Evolutionary conservation across 129 eudicot species (phyloP), one percentile per base, ranked within the genome.

Genomic region (Kitagawia praeruptora): DNA sequence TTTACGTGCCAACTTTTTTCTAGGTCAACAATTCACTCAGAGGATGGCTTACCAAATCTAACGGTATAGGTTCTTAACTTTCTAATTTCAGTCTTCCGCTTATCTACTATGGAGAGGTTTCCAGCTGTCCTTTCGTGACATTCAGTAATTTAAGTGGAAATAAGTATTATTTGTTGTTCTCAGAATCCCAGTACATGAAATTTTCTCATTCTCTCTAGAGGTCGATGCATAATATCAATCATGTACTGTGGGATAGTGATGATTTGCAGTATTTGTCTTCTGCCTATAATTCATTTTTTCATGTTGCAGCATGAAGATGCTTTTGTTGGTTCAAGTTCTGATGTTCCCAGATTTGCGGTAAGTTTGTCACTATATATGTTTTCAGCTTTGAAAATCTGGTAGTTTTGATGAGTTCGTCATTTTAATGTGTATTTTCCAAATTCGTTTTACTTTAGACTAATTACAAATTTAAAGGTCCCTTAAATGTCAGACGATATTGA

Each of bases 291-390:
- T 40, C 46, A 46, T 16, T 75, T 66, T 51, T 27, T 2, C 44
- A 31, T 74, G 83, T 58, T 67, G 23, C 83, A 91, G 97, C 86
- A 81, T 42, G 90, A 82, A n/a, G 89, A 82, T 79, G 84, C 83
- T 44, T 81, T 87, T 79, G 58, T 73, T 47, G 90, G 91, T 84
- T 67, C 82, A 89, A 92, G 83, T 78, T 69, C 88, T 48, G 99
- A 90, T 23, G 78, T 92, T 79, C 99, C 99, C 41, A 95, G 84
- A 92, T 95, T 89, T 86, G 99, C 97, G 42, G 99, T 95, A 89
- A 92, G 99, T 84, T 85, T 78, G 66, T 61, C 71, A 1, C 28
- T 74, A 44, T 45, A 34, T 28, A 61, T n/a, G 45, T 64, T 72
- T 78, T 79, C 69, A 74, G 54, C 44, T 58, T 12, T 8, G 15